Conservation (phyloP, 257 asterid genomes). For the Echites panduratus region DNA sequence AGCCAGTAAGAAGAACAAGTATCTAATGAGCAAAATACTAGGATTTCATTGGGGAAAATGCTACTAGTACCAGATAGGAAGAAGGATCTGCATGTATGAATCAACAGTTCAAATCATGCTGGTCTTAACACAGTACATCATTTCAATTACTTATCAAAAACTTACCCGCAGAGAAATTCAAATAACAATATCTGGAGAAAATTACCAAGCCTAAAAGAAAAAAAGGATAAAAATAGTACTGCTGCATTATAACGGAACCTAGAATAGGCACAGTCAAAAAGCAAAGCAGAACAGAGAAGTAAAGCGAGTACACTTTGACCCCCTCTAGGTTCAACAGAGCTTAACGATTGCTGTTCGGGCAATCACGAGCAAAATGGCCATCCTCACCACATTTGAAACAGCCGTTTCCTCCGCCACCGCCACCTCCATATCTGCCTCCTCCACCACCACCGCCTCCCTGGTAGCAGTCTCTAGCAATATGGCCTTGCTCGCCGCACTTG, state of each 20-base stretch:
- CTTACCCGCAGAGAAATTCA: neutral
- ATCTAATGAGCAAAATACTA: too few relatives aligned
- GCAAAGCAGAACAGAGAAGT: neutral
- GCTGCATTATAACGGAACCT: neutral
- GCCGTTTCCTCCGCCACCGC: conserved; percentile 17
- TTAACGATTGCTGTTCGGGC: conserved; percentile 39
- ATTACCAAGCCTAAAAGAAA: neutral
- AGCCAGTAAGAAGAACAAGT: too few relatives aligned
- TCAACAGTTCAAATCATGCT: neutral
- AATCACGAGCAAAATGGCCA: conserved; percentile 59
- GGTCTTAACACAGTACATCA: neutral
- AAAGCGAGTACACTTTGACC: conserved; percentile 6
- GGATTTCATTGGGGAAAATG: neutral
- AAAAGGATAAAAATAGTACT: neutral
- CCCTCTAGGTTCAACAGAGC: neutral
- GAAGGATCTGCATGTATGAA: neutral
- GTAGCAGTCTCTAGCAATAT: conserved; percentile 28
- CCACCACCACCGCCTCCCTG: conserved; percentile 20
- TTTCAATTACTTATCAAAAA: neutral
- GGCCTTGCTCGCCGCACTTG: conserved; percentile 32
- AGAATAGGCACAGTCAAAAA: neutral
- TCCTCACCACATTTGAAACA: conserved; percentile 51
- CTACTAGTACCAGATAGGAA: neutral
- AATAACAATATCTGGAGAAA: neutral
- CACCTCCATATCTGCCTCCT: conserved; percentile 13